Evolutionary conservation across 148 eudicot species (phyloP).

Genomic region (Mesembryanthemum crystallinum): DNA sequence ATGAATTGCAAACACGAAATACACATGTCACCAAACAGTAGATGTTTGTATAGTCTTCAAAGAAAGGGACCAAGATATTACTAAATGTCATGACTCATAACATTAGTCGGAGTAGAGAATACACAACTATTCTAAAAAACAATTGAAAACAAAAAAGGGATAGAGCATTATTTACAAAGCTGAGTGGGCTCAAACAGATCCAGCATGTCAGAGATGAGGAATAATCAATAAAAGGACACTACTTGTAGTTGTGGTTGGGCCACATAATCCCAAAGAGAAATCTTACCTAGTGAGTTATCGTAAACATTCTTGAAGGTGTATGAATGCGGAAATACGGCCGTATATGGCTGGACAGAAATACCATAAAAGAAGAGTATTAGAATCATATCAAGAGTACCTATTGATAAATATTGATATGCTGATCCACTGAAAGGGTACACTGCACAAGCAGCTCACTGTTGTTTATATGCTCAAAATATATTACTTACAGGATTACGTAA

Average conservation of each 20-base stretch:
- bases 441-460: background rate
- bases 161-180: background rate
- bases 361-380: constrained; percentile 3
- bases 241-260: too few species aligned
- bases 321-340: constrained; percentile 69
- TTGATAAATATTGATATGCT: background rate
- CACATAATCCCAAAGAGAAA: background rate
- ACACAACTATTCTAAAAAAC: background rate
- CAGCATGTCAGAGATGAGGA: background rate
- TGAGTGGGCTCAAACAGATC: background rate
- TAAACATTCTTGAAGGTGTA: constrained; percentile 37
- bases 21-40: background rate
- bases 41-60: background rate
- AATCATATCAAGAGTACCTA: constrained; percentile 1
- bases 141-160: background rate
- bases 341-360: constrained; percentile 44
- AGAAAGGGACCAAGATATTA: background rate
- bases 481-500: constrained; percentile 74
- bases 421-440: background rate
- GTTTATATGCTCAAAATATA: background rate
- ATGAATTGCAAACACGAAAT: background rate
- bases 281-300: constrained; percentile 70
- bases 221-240: too few species aligned
- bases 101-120: background rate
- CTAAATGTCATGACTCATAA: background rate